Evolutionary conservation across 495 filamentous ascomycete species (phyloP).

Genomic region (Tuber indicum): DNA sequence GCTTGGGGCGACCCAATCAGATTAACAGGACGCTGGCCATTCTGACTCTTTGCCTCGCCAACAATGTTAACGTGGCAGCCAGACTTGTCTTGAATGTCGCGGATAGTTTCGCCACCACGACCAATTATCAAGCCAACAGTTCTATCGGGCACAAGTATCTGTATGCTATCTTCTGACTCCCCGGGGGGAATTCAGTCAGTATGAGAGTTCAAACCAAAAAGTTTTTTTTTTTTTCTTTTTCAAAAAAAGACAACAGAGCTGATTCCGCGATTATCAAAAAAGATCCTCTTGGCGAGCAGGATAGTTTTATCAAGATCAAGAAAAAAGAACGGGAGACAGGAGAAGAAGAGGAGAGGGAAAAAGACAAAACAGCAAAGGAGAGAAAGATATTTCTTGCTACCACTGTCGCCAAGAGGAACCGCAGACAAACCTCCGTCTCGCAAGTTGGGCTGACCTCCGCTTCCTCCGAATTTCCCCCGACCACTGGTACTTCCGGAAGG

Average conservation of each 20-base stretch:
- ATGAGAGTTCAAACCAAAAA: background rate
- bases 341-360: background rate
- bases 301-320: slow-evolving; percentile 1
- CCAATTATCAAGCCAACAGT: slow-evolving; percentile 82
- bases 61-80: slow-evolving; percentile 86
- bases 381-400: slow-evolving; percentile 32
- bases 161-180: slow-evolving; percentile 61
- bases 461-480: slow-evolving; percentile 26
- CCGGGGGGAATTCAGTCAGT: slow-evolving; percentile 42
- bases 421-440: slow-evolving; percentile 44
- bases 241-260: background rate
- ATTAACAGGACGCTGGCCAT: slow-evolving; percentile 75
- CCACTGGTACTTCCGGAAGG: slow-evolving; percentile 32
- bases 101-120: slow-evolving; percentile 76
- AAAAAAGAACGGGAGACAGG: background rate
- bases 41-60: slow-evolving; percentile 74
- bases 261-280: slow-evolving; percentile 5
- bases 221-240: background rate
- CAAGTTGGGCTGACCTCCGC: slow-evolving; percentile 37
- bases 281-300: slow-evolving; percentile 5
- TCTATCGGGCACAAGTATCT: slow-evolving; percentile 85
- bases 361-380: slow-evolving; percentile 29
- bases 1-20: slow-evolving; percentile 66
- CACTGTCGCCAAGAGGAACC: slow-evolving; percentile 36
- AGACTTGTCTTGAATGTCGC: slow-evolving; percentile 79